A percentile compares a stretch with the other conserved stretches of the same genome.
Conservation (phyloP, 129 eudicot species). For the Flaveria brownii region DNA sequence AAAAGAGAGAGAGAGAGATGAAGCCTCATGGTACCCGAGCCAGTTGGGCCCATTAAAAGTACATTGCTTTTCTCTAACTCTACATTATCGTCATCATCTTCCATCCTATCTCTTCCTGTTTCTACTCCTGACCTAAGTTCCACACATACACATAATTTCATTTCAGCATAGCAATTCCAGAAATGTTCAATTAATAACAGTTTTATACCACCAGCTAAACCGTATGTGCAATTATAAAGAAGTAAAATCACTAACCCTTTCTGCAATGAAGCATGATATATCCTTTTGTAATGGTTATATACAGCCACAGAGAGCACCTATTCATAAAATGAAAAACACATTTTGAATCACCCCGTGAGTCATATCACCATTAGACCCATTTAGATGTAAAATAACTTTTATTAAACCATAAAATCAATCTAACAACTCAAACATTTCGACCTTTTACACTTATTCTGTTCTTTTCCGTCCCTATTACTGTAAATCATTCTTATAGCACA, state of each 20-base stretch:
- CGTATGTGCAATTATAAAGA: conserved; percentile 2
- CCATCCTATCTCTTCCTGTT: conserved; percentile 31
- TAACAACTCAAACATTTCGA: neutral
- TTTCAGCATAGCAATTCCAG: neutral
- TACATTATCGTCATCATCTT: conserved; percentile 79
- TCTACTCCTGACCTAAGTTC: conserved; percentile 70
- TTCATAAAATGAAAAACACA: neutral
- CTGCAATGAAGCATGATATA: conserved; percentile 60
- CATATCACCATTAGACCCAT: neutral
- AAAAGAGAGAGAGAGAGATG: neutral
- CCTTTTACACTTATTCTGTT: neutral
- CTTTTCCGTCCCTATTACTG: neutral
- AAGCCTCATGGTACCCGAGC: conserved; percentile 61
- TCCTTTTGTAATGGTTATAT: conserved; percentile 92
- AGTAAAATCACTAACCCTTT: conserved; percentile 62
- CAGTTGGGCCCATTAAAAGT: conserved; percentile 95
- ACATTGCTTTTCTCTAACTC: conserved; percentile 95
- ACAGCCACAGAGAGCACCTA: conserved; percentile 97
- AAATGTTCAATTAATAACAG: neutral
- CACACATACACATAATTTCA: conserved; percentile 30
- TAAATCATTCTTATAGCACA: neutral
- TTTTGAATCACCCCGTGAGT: conserved; percentile 3
- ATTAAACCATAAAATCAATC: neutral
- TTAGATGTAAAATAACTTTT: neutral
- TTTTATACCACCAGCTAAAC: neutral